Evolutionary conservation across 2,329 filamentous ascomycete genomes (phyloP).

Genomic region (Passalora sequoiae): DNA sequence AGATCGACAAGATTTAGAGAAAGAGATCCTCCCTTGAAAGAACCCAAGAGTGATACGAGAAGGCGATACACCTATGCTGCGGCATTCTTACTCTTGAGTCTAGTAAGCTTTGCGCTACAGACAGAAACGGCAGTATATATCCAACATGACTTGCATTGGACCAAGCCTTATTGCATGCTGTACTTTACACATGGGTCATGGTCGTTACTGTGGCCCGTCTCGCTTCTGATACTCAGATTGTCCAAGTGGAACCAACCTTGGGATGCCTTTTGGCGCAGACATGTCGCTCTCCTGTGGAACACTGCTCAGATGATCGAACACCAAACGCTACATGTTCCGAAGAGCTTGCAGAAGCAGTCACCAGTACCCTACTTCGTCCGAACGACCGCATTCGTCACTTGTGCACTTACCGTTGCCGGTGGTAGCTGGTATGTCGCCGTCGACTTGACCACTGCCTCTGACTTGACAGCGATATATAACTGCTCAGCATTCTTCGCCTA

Average conservation of each 20-base stretch:
- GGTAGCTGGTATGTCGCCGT: conserved; percentile 95
- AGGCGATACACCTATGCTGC: conserved; percentile 83
- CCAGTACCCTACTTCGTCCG: conserved; percentile 69
- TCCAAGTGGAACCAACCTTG: conserved; percentile 76
- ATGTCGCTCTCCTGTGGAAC: conserved; percentile 57
- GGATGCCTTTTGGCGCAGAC: conserved; percentile 76
- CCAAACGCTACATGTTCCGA: conserved; percentile 63
- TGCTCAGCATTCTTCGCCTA: conserved; percentile 99
- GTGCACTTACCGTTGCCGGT: conserved; percentile 80
- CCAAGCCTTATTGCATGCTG: conserved; percentile 99
- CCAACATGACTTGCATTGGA: conserved; percentile 88
- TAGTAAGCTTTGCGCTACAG: conserved; percentile 86
- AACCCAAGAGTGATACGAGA: conserved; percentile 58
- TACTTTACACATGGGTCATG: conserved; percentile 94
- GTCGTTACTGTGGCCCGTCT: conserved; percentile 79
- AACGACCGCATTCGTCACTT: conserved; percentile 77
- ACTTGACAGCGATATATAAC: conserved; percentile 97
- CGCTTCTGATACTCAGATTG: conserved; percentile 72
- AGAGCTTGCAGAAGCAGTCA: conserved; percentile 41
- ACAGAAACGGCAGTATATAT: conserved; percentile 95
- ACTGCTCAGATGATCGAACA: conserved; percentile 82
- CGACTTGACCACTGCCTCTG: conserved; percentile 83
- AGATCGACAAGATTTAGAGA: conserved; percentile 65
- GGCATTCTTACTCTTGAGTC: conserved; percentile 74
- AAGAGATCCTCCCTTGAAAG: conserved; percentile 63